phyloP scores from a whole-genome alignment of 2,329 filamentous ascomycete species.

The Fusarium stilboides region DNA sequence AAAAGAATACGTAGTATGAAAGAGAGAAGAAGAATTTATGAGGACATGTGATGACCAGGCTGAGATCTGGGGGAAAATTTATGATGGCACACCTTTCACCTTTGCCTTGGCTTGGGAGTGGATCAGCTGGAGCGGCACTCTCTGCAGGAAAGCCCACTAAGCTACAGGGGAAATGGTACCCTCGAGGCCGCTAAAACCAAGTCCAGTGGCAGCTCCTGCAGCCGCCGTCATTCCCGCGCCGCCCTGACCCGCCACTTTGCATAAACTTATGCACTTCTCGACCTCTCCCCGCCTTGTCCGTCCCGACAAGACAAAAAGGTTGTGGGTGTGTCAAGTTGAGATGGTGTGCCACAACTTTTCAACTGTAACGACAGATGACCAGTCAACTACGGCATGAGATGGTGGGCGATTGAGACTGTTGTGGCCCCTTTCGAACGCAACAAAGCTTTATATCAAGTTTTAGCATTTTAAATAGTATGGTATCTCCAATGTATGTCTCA shows the following conservation, averaged over 20 bases:
- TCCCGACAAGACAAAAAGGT: slow-evolving; percentile 28
- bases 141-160: slow-evolving; percentile 20
- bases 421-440: slow-evolving; percentile 26
- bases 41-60: slow-evolving; percentile 54
- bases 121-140: slow-evolving; percentile 34
- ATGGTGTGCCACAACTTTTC: slow-evolving; percentile 34
- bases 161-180: slow-evolving; percentile 45
- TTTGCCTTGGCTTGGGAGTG: slow-evolving; percentile 32
- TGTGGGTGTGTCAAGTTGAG: slow-evolving; percentile 28
- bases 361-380: slow-evolving; percentile 41
- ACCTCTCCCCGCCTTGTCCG: slow-evolving; percentile 23
- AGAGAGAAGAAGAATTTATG: slow-evolving; percentile 44
- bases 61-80: slow-evolving; percentile 50
- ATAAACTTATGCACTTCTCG: slow-evolving; percentile 28
- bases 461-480: background rate
- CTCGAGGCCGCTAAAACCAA: slow-evolving; percentile 29
- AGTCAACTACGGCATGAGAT: slow-evolving; percentile 36
- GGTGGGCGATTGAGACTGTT: slow-evolving; percentile 45
- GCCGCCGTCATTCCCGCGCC: slow-evolving; percentile 34
- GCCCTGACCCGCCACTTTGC: slow-evolving; percentile 43
- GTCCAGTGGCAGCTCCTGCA: slow-evolving; percentile 10
- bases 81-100: slow-evolving; percentile 42
- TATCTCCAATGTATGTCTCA: slow-evolving; percentile 33
- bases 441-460: slow-evolving; percentile 17
- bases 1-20: slow-evolving; percentile 30